Evolutionary conservation across 345 rosid species (phyloP).

Genomic region (Moricandia arvensis): DNA sequence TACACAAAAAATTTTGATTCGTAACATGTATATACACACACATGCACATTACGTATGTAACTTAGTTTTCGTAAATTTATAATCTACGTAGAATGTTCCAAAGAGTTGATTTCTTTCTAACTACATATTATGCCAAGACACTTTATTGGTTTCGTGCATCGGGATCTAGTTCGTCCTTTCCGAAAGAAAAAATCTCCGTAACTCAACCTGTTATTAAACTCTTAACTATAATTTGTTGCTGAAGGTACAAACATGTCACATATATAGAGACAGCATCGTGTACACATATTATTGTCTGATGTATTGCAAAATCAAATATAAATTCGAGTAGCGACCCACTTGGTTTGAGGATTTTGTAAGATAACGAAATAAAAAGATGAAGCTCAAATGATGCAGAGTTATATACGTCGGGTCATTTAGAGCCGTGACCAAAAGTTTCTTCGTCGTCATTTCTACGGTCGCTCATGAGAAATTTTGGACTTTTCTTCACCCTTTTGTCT

Average conservation of each 20-base stretch:
- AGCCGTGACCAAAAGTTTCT: conserved; percentile 35
- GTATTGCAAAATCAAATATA: conserved; percentile 11
- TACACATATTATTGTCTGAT: background rate
- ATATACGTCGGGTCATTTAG: conserved; percentile 44
- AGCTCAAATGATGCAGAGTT: conserved; percentile 22
- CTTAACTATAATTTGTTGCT: conserved; percentile 14
- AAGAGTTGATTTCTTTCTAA: background rate
- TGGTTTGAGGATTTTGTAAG: conserved; percentile 23
- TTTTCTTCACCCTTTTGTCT: conserved; percentile 25
- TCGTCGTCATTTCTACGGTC: conserved; percentile 25
- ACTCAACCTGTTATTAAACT: background rate
- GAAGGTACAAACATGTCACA: conserved; percentile 37
- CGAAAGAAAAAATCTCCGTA: background rate
- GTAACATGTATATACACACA: background rate
- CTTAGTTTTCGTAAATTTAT: background rate
- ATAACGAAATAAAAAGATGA: conserved; percentile 30
- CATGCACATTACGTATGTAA: background rate
- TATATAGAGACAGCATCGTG: conserved; percentile 31
- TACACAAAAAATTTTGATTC: background rate
- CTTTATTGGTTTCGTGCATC: conserved; percentile 1
- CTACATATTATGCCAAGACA: background rate
- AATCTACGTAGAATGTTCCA: background rate
- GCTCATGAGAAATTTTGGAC: conserved; percentile 26
- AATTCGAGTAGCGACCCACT: conserved; percentile 33
- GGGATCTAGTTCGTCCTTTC: conserved; percentile 10